Conservation (phyloP, 805 yeast species). For the Grigorovia humatica region DNA sequence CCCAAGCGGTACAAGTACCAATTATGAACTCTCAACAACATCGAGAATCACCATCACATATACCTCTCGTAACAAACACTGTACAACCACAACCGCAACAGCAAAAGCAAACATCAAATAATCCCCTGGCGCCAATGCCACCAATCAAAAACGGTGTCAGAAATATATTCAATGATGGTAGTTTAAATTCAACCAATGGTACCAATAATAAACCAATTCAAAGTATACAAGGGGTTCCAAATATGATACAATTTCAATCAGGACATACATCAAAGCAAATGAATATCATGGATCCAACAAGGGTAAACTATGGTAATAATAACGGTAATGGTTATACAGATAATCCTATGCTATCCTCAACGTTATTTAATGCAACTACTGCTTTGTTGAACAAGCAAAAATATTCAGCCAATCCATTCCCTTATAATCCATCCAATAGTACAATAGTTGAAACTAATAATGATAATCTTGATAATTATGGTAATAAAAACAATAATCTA, state of each 20-base stretch:
- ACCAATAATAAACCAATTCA: background rate
- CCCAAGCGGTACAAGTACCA: background rate
- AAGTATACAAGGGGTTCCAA: background rate
- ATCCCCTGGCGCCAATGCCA: background rate
- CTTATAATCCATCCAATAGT: background rate
- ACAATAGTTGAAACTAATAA: background rate
- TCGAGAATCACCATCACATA: background rate
- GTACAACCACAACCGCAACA: background rate
- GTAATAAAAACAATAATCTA: background rate
- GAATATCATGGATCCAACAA: background rate
- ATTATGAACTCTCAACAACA: background rate
- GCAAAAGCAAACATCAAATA: background rate
- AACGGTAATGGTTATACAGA: background rate
- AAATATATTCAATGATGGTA: background rate
- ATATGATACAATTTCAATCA: background rate
- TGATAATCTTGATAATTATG: background rate
- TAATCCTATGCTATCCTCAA: background rate
- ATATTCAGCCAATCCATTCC: constrained; percentile 1
- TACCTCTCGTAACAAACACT: background rate
- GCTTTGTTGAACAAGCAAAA: background rate
- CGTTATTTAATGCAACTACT: background rate
- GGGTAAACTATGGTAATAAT: background rate
- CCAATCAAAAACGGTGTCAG: background rate
- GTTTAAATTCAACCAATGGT: background rate
- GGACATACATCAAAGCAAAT: background rate